Percentiles rank a stretch among this genome's conserved stretches.
Evolutionary conservation across 257 asterid genomes (phyloP).

Genomic region (Solanum verrucosum): DNA sequence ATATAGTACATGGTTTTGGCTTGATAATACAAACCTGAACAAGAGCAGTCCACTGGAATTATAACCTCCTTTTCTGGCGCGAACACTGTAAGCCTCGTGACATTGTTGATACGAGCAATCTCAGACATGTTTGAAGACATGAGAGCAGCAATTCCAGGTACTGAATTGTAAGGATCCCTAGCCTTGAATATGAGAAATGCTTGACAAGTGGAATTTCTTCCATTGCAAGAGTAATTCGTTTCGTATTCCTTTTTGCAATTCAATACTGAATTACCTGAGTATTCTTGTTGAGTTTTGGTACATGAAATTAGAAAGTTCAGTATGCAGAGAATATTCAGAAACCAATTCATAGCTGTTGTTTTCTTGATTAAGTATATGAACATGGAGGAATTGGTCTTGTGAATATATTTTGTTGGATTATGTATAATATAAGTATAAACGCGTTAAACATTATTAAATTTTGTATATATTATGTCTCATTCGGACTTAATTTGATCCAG

Average conservation of each 20-base stretch:
- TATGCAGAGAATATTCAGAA: background rate
- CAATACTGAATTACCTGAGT: slow-evolving; percentile 26
- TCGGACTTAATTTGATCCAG: background rate
- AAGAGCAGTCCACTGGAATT: slow-evolving; percentile 43
- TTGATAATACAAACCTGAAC: slow-evolving; percentile 27
- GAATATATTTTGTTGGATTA: background rate
- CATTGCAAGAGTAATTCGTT: slow-evolving; percentile 26
- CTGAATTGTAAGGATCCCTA: slow-evolving; percentile 27
- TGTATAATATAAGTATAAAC: slow-evolving; percentile 17
- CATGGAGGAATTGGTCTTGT: background rate
- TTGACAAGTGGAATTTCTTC: slow-evolving; percentile 23
- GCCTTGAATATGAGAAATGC: slow-evolving; percentile 51
- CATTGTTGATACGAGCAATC: slow-evolving; percentile 28
- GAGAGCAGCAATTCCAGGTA: slow-evolving; percentile 33
- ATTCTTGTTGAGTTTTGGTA: slow-evolving; percentile 32
- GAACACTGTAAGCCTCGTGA: slow-evolving; percentile 18
- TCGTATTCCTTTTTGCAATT: slow-evolving; percentile 9
- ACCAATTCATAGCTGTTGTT: slow-evolving; percentile 18
- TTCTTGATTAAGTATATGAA: background rate
- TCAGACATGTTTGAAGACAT: slow-evolving; percentile 28
- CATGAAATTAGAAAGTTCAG: slow-evolving; percentile 10
- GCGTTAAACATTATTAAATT: slow-evolving; percentile 17
- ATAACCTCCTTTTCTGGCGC: slow-evolving; percentile 25
- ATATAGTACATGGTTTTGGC: slow-evolving; percentile 26
- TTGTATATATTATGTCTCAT: background rate